Evolutionary conservation across 2,329 filamentous ascomycete species (phyloP).

Genomic region (Penicillium sp.): DNA sequence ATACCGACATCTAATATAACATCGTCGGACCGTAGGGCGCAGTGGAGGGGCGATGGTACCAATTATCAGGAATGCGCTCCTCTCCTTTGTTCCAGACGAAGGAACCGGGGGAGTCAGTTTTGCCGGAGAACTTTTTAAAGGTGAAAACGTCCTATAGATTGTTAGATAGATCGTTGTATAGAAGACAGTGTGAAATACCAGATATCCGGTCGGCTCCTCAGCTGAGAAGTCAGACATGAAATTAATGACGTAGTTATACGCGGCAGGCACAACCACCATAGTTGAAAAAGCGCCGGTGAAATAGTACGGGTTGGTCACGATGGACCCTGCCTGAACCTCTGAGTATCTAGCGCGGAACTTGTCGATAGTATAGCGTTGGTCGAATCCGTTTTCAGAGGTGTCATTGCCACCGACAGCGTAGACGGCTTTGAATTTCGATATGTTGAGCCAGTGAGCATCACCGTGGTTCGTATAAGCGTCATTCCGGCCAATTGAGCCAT

Average conservation of each 20-base stretch:
- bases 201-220: slow-evolving; percentile 7
- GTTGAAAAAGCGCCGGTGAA: slow-evolving; percentile 8
- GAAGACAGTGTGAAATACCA: not conserved
- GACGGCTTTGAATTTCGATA: slow-evolving; percentile 5
- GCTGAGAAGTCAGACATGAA: slow-evolving; percentile 7
- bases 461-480: slow-evolving; percentile 7
- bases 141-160: slow-evolving; percentile 1
- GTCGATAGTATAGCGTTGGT: slow-evolving; percentile 6
- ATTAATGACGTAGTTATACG: slow-evolving; percentile 10
- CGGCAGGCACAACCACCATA: slow-evolving; percentile 4
- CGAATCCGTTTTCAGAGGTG: slow-evolving; percentile 2
- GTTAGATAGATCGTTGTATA: not conserved
- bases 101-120: not conserved
- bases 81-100: slow-evolving; percentile 9
- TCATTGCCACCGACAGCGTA: slow-evolving; percentile 8
- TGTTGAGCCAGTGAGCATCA: slow-evolving; percentile 5
- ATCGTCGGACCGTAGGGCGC: slow-evolving; percentile 7
- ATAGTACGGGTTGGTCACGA: slow-evolving; percentile 7
- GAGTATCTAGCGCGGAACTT: slow-evolving; percentile 4
- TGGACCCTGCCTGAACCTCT: slow-evolving; percentile 4
- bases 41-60: slow-evolving; percentile 4
- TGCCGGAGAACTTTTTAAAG: slow-evolving; percentile 5
- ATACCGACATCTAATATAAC: slow-evolving; percentile 2
- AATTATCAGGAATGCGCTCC: slow-evolving; percentile 4
- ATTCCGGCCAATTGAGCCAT: not conserved